Evolutionary conservation across 257 asterid genomes (phyloP), one percentile per base, ranked within the genome.

Genomic region (Leonotis leonurus): DNA sequence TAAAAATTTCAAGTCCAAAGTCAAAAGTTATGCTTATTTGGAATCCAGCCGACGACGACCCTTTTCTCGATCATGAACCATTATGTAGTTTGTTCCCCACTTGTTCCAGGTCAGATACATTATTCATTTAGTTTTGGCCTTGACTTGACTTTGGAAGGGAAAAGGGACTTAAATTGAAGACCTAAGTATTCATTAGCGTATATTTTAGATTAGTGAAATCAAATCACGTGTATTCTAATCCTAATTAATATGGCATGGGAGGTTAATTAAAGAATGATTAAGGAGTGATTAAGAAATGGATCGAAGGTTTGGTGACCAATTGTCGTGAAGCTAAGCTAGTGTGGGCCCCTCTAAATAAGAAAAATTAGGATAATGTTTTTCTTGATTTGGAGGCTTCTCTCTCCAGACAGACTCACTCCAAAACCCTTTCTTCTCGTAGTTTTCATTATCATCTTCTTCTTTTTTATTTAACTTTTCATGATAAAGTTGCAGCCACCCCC

Each of bases 381-480:
- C 11, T 56, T 56, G 21, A 53, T 64, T 62, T 75, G 71, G 80
- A 70, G 69, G 70, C 69, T 65, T 70, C 60, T 56, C 50, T 46
- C 55, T 5, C 56, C 64, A 35, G n/a, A 43, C n/a, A n/a, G n/a
- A n/a, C n/a, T 56, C 50, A 54, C 55, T 5, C 56, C 64, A 35
- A 18, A 43, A 24, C 1, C 25, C 14, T n/a, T 8, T 22, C 25
- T 27, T 6, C n/a, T n/a, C n/a, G n/a, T n/a, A n/a, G n/a, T n/a
- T 27, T 27, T 27, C 33, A 2, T 6, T 27, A 3, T 27, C 33
- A 2, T 33, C 39, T 33, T 12, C 11, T 33, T 5, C 2, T 6
- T 33, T 33, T 30, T 33, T 33, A 6, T 33, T 4, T 33, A 6
- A 52, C 36, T 56, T 62, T 56, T 55, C 59, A 59, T 37, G 62